phyloP scores from a whole-genome alignment of 2,329 filamentous ascomycete genomes.

The Cytospora piceicola region DNA sequence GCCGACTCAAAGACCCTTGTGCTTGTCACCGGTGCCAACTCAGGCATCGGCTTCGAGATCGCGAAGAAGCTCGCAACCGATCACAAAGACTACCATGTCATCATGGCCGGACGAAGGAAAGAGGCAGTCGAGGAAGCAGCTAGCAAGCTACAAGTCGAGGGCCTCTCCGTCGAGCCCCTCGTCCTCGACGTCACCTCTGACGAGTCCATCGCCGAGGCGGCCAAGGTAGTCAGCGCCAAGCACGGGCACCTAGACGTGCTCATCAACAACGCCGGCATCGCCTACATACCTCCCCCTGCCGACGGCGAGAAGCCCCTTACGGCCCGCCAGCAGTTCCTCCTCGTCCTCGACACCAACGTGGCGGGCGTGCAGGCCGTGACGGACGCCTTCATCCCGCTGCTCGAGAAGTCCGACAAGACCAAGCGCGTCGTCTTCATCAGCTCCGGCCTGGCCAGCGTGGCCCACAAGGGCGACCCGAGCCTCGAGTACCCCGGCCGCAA shows the following conservation, averaged over 20 bases:
- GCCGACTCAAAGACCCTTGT: conserved; percentile 29
- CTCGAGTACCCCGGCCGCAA: conserved; percentile 1
- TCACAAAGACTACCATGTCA: conserved; percentile 43
- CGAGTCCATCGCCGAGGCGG: conserved; percentile 45
- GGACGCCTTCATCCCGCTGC: conserved; percentile 39
- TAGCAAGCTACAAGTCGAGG: conserved; percentile 35
- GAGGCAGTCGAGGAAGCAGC: conserved; percentile 42
- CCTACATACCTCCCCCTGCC: conserved; percentile 14
- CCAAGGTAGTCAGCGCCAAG: conserved; percentile 34
- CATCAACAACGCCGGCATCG: conserved; percentile 40
- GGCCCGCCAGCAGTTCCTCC: conserved; percentile 33
- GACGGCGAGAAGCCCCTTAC: conserved; percentile 22
- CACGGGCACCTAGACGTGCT: conserved; percentile 42
- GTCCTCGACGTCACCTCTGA: conserved; percentile 49
- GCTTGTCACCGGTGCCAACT: conserved; percentile 47
- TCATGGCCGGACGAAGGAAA: conserved; percentile 44
- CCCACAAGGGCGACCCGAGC: conserved; percentile 24
- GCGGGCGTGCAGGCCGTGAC: conserved; percentile 38
- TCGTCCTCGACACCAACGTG: conserved; percentile 40
- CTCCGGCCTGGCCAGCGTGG: conserved; percentile 32
- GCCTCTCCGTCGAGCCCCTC: conserved; percentile 42
- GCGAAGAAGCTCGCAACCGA: conserved; percentile 45
- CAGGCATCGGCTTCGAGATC: conserved; percentile 48
- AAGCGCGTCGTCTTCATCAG: conserved; percentile 37
- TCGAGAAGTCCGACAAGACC: conserved; percentile 36